A percentile compares a stretch with the other conserved stretches of the same genome.
These are phyloP conservation scores for Leishmania aethiopica DNA, from an alignment of 208 protist genomes.

Conservation along the genomic window DNA sequence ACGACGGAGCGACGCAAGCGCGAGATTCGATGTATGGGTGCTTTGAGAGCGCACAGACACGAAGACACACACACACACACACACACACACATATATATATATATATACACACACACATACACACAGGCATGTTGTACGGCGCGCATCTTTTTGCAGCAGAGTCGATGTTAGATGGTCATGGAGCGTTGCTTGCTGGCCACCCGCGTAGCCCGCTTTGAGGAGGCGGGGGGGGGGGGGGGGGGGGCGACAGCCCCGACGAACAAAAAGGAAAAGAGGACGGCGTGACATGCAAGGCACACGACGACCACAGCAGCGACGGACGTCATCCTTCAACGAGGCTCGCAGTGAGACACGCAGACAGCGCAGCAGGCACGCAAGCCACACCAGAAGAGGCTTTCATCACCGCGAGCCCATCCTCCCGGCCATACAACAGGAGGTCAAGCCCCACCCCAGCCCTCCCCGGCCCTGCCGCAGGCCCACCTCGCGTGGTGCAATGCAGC, in stretches of 20 bases:
- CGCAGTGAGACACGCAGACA: not conserved
- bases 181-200: not conserved
- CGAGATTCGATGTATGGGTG: not conserved
- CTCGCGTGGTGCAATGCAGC: not conserved
- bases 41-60: not conserved
- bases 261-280: not conserved
- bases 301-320: not conserved
- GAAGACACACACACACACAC: not conserved
- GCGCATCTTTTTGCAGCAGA: not conserved
- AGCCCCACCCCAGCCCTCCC: not conserved
- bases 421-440: not conserved
- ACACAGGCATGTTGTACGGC: not conserved
- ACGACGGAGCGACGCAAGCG: constrained; percentile 1
- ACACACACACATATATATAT: not conserved
- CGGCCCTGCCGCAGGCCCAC: too few relatives aligned
- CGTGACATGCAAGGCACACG: not conserved
- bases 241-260: not conserved
- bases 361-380: not conserved
- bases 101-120: not conserved
- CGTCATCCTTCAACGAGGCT: not conserved
- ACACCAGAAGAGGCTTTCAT: not conserved
- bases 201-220: not conserved
- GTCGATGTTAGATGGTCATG: not conserved
- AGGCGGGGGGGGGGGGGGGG: too few relatives aligned
- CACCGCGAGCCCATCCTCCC: not conserved